Conservation (phyloP, 345 rosid genomes). For the Melastoma malabathricum region DNA sequence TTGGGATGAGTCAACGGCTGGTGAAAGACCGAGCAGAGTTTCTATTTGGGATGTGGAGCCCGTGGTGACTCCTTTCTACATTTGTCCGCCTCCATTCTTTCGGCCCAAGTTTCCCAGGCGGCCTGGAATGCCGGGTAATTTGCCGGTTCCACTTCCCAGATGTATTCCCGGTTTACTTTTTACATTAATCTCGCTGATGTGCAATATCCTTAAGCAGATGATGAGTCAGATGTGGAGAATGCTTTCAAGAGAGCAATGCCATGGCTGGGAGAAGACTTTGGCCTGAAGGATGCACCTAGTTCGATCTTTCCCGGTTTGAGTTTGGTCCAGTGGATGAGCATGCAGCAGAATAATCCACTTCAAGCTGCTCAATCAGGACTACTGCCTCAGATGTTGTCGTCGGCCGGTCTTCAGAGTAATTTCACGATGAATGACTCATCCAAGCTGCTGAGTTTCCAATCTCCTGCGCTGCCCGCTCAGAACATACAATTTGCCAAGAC, state of each 20-base stretch:
- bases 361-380: conserved; percentile 48
- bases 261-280: conserved; percentile 93
- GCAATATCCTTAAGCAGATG: conserved; percentile 40
- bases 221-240: conserved; percentile 69
- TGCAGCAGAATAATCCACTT: conserved; percentile 83
- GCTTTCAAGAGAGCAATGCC: conserved; percentile 91
- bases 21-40: conserved; percentile 80
- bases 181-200: conserved; percentile 5
- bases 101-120: conserved; percentile 81
- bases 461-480: conserved; percentile 37
- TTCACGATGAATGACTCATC: conserved; percentile 62
- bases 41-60: conserved; percentile 98
- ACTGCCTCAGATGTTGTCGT: conserved; percentile 48
- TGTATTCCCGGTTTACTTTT: no score
- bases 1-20: conserved; percentile 95
- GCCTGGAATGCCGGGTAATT: conserved; percentile 77
- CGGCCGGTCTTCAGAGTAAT: conserved; percentile 45
- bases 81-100: conserved; percentile 96
- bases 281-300: conserved; percentile 67
- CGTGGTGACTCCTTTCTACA: conserved; percentile 81
- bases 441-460: conserved; percentile 70
- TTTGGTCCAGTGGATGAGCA: conserved; percentile 96
- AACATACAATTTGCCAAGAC: conserved; percentile 55
- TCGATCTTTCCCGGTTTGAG: conserved; percentile 82
- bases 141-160: no score